phyloP scores from a whole-genome alignment of 345 rosid species.

The Ricinus communis region DNA sequence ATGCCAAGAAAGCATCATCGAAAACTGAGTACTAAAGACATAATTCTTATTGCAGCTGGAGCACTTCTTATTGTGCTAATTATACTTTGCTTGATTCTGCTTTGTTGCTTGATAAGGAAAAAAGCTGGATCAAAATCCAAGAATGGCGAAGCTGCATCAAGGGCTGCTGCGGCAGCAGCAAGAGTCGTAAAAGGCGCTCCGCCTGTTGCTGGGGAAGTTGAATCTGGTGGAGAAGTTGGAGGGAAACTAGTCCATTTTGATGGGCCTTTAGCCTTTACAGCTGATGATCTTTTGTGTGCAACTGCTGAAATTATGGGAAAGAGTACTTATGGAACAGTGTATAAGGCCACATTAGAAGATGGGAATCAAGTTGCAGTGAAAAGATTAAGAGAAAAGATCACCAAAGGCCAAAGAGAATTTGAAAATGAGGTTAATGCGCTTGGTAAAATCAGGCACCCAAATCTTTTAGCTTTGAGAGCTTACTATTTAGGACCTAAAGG shows the following conservation, averaged over 20 bases:
- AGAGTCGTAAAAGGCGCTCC: conserved; percentile 13
- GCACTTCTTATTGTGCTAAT: conserved; percentile 17
- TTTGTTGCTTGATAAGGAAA: conserved; percentile 27
- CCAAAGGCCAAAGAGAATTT: conserved; percentile 77
- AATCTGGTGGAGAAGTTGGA: conserved; percentile 17
- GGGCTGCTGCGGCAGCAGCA: conserved; percentile 2
- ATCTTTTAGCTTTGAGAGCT: conserved; percentile 78
- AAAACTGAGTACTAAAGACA: conserved; percentile 29
- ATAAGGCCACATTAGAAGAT: conserved; percentile 30
- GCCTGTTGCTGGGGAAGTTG: conserved; percentile 9
- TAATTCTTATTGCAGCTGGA: conserved; percentile 27
- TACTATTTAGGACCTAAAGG: conserved; percentile 96
- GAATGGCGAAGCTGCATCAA: conserved; percentile 9
- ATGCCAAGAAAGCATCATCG: conserved; percentile 11
- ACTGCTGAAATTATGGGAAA: conserved; percentile 30
- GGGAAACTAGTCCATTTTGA: conserved; percentile 32
- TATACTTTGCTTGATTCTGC: conserved; percentile 22
- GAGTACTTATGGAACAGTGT: conserved; percentile 30
- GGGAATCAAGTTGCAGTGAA: conserved; percentile 32
- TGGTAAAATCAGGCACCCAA: conserved; percentile 75
- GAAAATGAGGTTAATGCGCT: conserved; percentile 70
- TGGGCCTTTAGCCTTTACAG: conserved; percentile 25
- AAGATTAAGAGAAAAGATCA: conserved; percentile 81
- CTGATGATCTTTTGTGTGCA: conserved; percentile 30
- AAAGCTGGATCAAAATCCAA: conserved; percentile 9